Evolutionary conservation across 345 rosid species (phyloP), one percentile per base, ranked within the genome.

Genomic region (Lumnitzera littorea): DNA sequence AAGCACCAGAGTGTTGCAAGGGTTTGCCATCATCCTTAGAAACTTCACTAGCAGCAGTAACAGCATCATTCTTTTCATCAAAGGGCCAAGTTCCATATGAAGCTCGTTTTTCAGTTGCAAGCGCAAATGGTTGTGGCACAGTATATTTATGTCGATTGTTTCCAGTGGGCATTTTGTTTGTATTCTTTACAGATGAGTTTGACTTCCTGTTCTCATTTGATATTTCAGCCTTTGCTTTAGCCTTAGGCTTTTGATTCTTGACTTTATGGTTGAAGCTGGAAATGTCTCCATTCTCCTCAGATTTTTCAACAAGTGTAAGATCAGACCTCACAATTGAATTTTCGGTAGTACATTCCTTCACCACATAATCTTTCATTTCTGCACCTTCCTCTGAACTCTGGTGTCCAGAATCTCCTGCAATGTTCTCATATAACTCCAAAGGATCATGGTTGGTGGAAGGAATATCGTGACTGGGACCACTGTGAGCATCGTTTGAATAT

Each of bases 81-180:
- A 61, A 24, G 48, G 29, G 63, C 41, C 64, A 62, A 27, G 63
- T 24, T 50, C 56, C 12, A 15, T 52, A 29, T 3, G 72, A 62
- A 62, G 78, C 83, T 31, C 64, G 72, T 70, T 72, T 81, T 64
- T 78, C 85, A 69, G 84, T 74, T 53, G 85, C 77, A 58, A 72
- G 58, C 54, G 83, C 72, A 71, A 79, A 79, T 9, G 87, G 83
- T 61, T 69, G 84, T 1, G 85, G 80, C 46, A 73, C 73, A 63
- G 82, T 73, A 31, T 14, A 62, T 31, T 48, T 71, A 8, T 55
- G 51, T 14, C 51, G 67, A 14, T 55, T 53, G 46, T 62, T 64
- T 65, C 65, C 71, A n/a, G 73, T 24, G 53, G 16, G 31, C 31
- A 2, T 27, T 53, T 62, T 62, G 31, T 31, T 20, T 49, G 66